These are phyloP conservation scores for Herpetomonas muscarum DNA, from an alignment of 208 protist species.

Conservation along the genomic window DNA sequence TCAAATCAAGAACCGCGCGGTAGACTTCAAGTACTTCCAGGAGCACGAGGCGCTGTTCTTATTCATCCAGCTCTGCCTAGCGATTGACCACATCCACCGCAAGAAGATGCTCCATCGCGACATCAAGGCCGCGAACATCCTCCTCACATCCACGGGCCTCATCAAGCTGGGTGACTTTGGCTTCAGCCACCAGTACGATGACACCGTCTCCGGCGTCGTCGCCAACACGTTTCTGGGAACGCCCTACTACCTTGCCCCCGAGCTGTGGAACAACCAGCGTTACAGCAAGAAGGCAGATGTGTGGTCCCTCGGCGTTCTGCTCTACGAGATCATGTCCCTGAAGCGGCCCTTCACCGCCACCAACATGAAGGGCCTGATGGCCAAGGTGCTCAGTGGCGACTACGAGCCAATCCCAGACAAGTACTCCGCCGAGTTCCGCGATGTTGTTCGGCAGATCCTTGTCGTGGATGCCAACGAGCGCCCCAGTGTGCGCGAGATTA, in stretches of 20 bases:
- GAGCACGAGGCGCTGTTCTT: conserved; percentile 85
- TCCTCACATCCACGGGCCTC: conserved; percentile 81
- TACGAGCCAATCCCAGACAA: conserved; percentile 61
- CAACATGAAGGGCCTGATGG: conserved; percentile 83
- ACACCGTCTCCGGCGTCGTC: conserved; percentile 84
- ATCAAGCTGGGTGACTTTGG: conserved; percentile 93
- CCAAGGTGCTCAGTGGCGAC: conserved; percentile 61
- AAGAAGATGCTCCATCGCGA: conserved; percentile 91
- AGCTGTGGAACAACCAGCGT: conserved; percentile 87
- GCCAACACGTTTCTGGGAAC: conserved; percentile 79
- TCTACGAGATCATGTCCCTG: conserved; percentile 73
- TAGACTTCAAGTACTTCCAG: conserved; percentile 67
- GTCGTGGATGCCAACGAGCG: conserved; percentile 65
- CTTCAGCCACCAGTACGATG: conserved; percentile 86
- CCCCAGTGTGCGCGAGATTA: conserved; percentile 65
- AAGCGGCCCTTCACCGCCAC: conserved; percentile 75
- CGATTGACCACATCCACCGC: conserved; percentile 84
- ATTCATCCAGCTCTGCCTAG: conserved; percentile 82
- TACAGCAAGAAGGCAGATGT: conserved; percentile 89
- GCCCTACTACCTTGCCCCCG: conserved; percentile 83
- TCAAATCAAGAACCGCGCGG: conserved; percentile 64
- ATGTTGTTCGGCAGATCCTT: conserved; percentile 65
- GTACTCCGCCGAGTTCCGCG: conserved; percentile 55
- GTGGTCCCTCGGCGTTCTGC: neutral
- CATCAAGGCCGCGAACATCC: conserved; percentile 87